Conservation (phyloP, 2,329 filamentous ascomycete species). For the Penicillium rolfsii region DNA sequence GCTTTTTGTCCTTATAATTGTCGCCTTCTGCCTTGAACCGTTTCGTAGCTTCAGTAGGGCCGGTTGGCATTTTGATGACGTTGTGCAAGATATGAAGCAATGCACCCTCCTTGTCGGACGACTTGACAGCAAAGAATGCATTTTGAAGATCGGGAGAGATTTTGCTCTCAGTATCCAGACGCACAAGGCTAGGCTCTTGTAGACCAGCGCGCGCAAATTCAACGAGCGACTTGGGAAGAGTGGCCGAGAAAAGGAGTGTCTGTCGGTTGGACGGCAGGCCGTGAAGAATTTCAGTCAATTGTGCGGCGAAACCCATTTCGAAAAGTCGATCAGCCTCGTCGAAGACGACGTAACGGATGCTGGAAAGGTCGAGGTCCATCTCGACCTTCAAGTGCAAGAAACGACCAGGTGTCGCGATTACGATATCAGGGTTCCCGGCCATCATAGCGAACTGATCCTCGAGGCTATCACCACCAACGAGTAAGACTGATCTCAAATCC, state of each 20-base stretch:
- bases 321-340: conserved; percentile 97
- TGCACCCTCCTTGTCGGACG: conserved; percentile 89
- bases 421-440: conserved; percentile 92
- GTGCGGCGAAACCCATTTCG: conserved; percentile 96
- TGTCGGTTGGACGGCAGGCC: conserved; percentile 82
- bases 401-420: conserved; percentile 94
- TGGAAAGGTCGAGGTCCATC: conserved; percentile 89
- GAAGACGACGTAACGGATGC: conserved; percentile 91
- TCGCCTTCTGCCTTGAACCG: conserved; percentile 52
- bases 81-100: conserved; percentile 87
- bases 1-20: conserved; percentile 51
- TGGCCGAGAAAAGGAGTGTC: conserved; percentile 93
- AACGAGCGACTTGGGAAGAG: conserved; percentile 87
- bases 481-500: conserved; percentile 83
- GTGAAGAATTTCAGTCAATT: conserved; percentile 90
- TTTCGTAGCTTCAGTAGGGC: conserved; percentile 59
- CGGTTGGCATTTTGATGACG: conserved; percentile 84
- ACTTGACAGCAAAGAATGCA: conserved; percentile 92
- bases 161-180: conserved; percentile 92
- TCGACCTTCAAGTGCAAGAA: conserved; percentile 97
- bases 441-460: conserved; percentile 95
- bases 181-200: conserved; percentile 86
- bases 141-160: conserved; percentile 94
- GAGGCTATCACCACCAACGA: conserved; percentile 92
- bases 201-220: conserved; percentile 94